Conservation (phyloP, 1,139 yeast species). For the Saccharomyces pastorianus region DNA sequence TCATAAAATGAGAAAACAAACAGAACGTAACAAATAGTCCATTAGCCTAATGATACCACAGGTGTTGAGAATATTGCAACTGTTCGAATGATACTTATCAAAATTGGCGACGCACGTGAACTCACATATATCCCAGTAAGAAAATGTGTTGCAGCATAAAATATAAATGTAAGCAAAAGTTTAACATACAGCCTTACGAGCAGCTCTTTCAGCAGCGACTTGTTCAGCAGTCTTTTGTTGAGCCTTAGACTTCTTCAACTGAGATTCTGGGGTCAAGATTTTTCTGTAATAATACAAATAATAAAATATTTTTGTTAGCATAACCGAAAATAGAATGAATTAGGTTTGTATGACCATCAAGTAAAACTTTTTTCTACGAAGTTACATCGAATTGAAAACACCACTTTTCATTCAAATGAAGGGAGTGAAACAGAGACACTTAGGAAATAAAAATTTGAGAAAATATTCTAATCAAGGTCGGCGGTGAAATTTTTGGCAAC, state of each 20-base stretch:
- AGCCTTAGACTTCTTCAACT: slow-evolving; percentile 90
- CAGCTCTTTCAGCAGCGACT: slow-evolving; percentile 81
- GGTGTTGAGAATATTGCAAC: background rate
- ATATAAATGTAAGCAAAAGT: background rate
- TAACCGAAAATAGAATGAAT: background rate
- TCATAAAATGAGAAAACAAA: slow-evolving; percentile 18
- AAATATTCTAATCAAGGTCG: background rate
- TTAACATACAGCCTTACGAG: slow-evolving; percentile 51
- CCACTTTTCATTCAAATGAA: slow-evolving; percentile 32
- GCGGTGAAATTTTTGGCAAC: slow-evolving; percentile 14
- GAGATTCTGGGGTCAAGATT: slow-evolving; percentile 76
- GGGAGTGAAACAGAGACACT: slow-evolving; percentile 27
- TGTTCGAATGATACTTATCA: background rate
- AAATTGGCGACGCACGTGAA: background rate
- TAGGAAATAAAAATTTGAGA: slow-evolving; percentile 15
- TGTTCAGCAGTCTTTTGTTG: slow-evolving; percentile 79
- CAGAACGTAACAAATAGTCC: slow-evolving; percentile 2
- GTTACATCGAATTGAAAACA: slow-evolving; percentile 33
- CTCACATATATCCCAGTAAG: background rate
- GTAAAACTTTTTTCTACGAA: slow-evolving; percentile 2
- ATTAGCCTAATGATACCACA: background rate
- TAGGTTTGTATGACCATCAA: background rate
- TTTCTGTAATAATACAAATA: slow-evolving; percentile 23
- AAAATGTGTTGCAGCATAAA: background rate
- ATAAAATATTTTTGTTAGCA: background rate